phyloP scores from a whole-genome alignment of 2,329 filamentous ascomycete genomes.

The Colletotrichum sp. region DNA sequence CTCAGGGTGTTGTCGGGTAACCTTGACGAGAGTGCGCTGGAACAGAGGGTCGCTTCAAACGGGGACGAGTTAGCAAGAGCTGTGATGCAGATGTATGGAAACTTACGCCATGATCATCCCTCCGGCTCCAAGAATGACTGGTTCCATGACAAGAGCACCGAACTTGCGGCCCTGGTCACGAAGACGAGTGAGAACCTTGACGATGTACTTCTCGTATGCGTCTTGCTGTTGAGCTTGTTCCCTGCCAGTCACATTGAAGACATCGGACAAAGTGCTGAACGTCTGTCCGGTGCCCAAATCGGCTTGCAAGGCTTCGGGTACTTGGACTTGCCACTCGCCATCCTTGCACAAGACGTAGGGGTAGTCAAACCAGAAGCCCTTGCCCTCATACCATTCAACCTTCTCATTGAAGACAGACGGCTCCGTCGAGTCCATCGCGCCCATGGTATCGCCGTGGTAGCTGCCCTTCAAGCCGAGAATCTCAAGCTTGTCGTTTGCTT shows the following conservation, averaged over 20 bases:
- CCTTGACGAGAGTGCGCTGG: conserved; percentile 72
- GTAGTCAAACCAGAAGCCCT: conserved; percentile 82
- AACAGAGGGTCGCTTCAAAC: conserved; percentile 76
- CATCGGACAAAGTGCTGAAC: conserved; percentile 53
- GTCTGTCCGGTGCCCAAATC: conserved; percentile 47
- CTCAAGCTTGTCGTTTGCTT: conserved; percentile 60
- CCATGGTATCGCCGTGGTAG: conserved; percentile 89
- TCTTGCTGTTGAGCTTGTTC: conserved; percentile 46
- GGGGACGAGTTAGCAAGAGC: background rate
- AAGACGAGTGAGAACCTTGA: conserved; percentile 55
- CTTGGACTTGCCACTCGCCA: conserved; percentile 69
- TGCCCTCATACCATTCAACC: conserved; percentile 84
- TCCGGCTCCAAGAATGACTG: conserved; percentile 79
- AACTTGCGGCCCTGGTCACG: conserved; percentile 66
- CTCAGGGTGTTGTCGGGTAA: conserved; percentile 64
- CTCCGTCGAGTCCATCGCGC: conserved; percentile 85
- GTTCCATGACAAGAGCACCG: conserved; percentile 81
- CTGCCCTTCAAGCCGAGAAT: conserved; percentile 79
- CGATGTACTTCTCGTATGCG: conserved; percentile 67
- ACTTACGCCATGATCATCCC: conserved; percentile 82
- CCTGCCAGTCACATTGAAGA: conserved; percentile 65
- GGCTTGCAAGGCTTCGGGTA: conserved; percentile 53
- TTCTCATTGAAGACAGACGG: conserved; percentile 80
- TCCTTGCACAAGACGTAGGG: conserved; percentile 71
- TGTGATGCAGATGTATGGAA: too few species aligned